Conservation (phyloP, 208 protist genomes). For the Leishmania mexicana region DNA sequence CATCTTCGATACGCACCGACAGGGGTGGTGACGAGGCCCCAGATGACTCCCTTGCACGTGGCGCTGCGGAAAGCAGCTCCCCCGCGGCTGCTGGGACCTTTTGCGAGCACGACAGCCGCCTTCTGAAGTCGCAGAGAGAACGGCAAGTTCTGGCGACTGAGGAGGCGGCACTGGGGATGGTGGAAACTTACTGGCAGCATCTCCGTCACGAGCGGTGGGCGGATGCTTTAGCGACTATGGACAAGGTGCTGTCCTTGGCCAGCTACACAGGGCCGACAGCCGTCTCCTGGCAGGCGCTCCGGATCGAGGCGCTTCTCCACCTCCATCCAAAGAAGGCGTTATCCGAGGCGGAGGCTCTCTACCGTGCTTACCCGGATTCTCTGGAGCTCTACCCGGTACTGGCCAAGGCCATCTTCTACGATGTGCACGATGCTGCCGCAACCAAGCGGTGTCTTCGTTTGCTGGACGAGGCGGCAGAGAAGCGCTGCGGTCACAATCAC, state of each 20-base stretch:
- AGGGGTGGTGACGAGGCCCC: not conserved
- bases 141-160: conserved; percentile 46
- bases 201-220: conserved; percentile 43
- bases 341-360: conserved; percentile 43
- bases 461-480: conserved; percentile 35
- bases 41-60: too few relatives aligned
- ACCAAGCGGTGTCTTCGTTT: conserved; percentile 46
- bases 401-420: conserved; percentile 80
- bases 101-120: not conserved
- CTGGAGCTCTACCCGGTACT: conserved; percentile 64
- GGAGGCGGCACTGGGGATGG: conserved; percentile 34
- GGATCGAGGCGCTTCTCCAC: conserved; percentile 60
- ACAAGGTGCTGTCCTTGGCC: conserved; percentile 27
- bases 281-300: conserved; percentile 55
- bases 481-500: conserved; percentile 36
- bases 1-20: not conserved
- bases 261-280: conserved; percentile 36
- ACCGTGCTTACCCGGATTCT: conserved; percentile 31
- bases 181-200: conserved; percentile 57
- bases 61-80: not conserved
- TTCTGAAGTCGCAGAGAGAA: conserved; percentile 29
- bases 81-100: not conserved
- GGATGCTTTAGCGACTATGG: conserved; percentile 42
- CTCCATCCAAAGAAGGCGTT: conserved; percentile 43
- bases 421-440: conserved; percentile 58